phyloP scores from a whole-genome alignment of 2,329 filamentous ascomycete genomes.

The Ophiocordyceps camponoti-leonardi region DNA sequence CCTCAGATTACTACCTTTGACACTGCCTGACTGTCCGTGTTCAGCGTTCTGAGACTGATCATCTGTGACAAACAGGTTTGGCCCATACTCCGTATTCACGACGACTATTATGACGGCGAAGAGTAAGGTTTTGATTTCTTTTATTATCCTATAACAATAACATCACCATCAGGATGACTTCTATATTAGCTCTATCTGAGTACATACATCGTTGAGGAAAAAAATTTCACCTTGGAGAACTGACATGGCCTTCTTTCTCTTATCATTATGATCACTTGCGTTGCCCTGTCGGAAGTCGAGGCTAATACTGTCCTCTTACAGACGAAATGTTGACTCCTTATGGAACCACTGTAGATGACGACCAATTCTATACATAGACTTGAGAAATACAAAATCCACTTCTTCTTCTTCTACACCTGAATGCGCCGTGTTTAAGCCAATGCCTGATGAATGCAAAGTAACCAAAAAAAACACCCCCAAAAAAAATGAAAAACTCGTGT shows the following conservation, averaged over 20 bases:
- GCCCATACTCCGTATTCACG: no score
- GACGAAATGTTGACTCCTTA: conserved; percentile 3
- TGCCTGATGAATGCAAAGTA: no score
- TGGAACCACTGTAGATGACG: no score
- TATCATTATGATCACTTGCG: not conserved
- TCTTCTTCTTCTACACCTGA: not conserved
- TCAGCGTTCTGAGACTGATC: conserved; percentile 1
- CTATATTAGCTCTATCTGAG: conserved; percentile 31
- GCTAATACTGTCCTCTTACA: not conserved
- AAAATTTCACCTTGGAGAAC: conserved; percentile 44
- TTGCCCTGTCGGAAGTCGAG: not conserved
- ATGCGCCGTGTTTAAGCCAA: not conserved
- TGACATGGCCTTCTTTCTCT: conserved; percentile 23
- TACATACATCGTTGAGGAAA: conserved; percentile 39
- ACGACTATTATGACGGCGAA: not conserved
- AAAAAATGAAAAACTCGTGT: no score
- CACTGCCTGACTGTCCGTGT: not conserved
- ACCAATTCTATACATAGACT: no score
- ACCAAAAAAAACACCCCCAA: no score
- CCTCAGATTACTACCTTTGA: not conserved
- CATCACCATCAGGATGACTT: conserved; percentile 34
- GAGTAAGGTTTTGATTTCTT: not conserved
- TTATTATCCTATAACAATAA: no score
- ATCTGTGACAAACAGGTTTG: not conserved
- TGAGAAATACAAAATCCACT: no score